These are phyloP conservation scores for Pythium aristosporum DNA, from an alignment of 352 stramenopile genomes.

Conservation along the genomic window DNA sequence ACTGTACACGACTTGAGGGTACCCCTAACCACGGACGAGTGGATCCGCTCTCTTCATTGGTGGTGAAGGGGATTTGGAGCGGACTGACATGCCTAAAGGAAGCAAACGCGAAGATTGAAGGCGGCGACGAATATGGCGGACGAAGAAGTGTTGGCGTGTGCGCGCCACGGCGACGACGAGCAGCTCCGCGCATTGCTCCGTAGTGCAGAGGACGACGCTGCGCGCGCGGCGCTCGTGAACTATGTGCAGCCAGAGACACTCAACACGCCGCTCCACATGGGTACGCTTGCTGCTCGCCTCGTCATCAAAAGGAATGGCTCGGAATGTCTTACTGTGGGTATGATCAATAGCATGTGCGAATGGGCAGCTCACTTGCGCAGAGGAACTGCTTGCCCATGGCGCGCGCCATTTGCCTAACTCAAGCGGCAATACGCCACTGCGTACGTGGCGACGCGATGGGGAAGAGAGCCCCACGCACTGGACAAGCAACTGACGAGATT, in stretches of 20 bases:
- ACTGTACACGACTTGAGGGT: constrained; percentile 7
- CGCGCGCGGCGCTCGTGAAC: constrained; percentile 51
- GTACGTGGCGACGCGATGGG: constrained; percentile 34
- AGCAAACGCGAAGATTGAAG: not conserved
- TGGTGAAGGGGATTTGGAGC: constrained; percentile 5
- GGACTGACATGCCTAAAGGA: not conserved
- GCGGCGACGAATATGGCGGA: constrained; percentile 15
- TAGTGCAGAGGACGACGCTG: constrained; percentile 12
- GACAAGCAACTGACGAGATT: not conserved
- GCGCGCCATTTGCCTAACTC: constrained; percentile 65
- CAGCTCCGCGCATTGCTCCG: constrained; percentile 51
- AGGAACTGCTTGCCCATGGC: constrained; percentile 52
- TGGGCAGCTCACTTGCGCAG: constrained; percentile 61
- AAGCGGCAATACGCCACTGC: constrained; percentile 74
- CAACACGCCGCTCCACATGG: constrained; percentile 87
- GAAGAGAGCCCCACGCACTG: not conserved
- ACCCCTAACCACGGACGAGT: constrained; percentile 19
- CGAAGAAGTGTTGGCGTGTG: constrained; percentile 62
- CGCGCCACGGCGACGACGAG: constrained; percentile 69
- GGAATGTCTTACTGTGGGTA: not conserved
- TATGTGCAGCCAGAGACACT: constrained; percentile 71
- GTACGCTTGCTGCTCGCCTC: constrained; percentile 21
- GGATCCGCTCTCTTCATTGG: constrained; percentile 19
- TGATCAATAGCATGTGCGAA: constrained; percentile 68
- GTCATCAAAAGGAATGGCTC: too few species aligned